Conservation (phyloP, 768 basidiomycete genomes). For the Dioszegia crocea region DNA sequence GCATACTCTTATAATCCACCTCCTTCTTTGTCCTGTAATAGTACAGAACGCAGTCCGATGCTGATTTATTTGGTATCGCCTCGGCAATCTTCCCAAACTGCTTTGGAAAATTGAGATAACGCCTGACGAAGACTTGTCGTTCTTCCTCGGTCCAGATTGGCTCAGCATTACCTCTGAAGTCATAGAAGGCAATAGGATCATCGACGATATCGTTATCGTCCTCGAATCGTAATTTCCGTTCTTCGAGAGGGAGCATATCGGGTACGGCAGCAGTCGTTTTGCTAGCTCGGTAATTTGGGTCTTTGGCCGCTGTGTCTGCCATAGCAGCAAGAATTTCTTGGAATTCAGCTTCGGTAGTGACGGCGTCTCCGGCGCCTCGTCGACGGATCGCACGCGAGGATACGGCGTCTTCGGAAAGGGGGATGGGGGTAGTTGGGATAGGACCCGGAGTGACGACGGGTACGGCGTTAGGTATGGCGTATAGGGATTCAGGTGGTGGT, state of each 20-base stretch:
- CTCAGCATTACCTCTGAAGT: constrained; percentile 62
- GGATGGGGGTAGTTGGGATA: constrained; percentile 24
- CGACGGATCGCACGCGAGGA: constrained; percentile 42
- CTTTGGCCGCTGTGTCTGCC: constrained; percentile 83
- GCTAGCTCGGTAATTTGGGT: constrained; percentile 79
- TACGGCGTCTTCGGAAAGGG: constrained; percentile 19
- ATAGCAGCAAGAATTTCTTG: constrained; percentile 94
- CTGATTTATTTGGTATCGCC: constrained; percentile 71
- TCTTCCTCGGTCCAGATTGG: constrained; percentile 86
- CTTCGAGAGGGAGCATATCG: constrained; percentile 60
- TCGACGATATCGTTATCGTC: constrained; percentile 79
- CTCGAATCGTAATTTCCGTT: constrained; percentile 55
- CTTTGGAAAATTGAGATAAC: constrained; percentile 80
- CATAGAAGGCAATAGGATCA: constrained; percentile 73
- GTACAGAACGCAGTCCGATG: constrained; percentile 82
- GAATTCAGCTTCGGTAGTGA: constrained; percentile 92
- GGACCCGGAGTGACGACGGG: constrained; percentile 30
- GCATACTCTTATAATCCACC: constrained; percentile 49
- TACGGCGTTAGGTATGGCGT: constrained; percentile 23
- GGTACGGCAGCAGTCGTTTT: constrained; percentile 82
- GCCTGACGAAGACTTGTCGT: constrained; percentile 69
- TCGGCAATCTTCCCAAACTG: constrained; percentile 91
- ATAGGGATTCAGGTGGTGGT: constrained; percentile 33
- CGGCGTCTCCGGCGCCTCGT: constrained; percentile 64
- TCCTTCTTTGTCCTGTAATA: constrained; percentile 94